Base-by-base conservation (phyloP, 2,329 filamentous ascomycete species). In the Paecilomyces dactylethromorphus region DNA sequence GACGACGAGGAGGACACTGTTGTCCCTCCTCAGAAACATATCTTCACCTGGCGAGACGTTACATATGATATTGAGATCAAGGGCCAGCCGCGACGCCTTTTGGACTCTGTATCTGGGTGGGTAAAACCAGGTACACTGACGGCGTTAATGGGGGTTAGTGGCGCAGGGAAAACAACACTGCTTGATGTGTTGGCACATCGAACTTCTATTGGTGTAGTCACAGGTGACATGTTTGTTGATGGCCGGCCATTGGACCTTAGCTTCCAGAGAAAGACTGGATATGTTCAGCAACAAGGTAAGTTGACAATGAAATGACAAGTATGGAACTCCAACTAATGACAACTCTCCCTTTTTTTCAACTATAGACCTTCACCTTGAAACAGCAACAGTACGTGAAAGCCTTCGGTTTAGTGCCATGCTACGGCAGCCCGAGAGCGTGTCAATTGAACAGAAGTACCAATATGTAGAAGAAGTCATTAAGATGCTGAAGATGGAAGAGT, bases 91-190 rank as follows among this genome's bases (percentile, higher is more conserved):
- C 84, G 91, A 10, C 84, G 88, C 35, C 87, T 97, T 63, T 79
- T 97, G 61, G 87, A 96, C 65, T 79, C 93, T 63, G 89, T 96
- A 13, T 88, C 93, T 65, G 92, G 92, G 32, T 96, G 91, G 90
- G 91, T 96, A 57, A 93, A 95, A 74, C 92, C 92, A 3, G 92
- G 92, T 59, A 96, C 90, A 4, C 70, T 96, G 55, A 96, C 91
- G 1, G 92, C 91, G 10, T 80, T 96, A 1, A 96, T 96, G 91
- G 90, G 91, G 74, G 90, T 92, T 3, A 91, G 88, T 29, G 91
- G 92, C 59, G 92, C 92, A 10, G 92, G 92, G 49, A 96, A 96
- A 73, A 96, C 92, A 0, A 96, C 92, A 0, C 81, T 97, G 12
- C 80, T 97, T 5, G 90, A 96, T 72, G 89, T 90, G 26, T 79